These are phyloP conservation scores for Phaseolus lunatus DNA, from an alignment of 306 rosid species.

Conservation along the genomic window DNA sequence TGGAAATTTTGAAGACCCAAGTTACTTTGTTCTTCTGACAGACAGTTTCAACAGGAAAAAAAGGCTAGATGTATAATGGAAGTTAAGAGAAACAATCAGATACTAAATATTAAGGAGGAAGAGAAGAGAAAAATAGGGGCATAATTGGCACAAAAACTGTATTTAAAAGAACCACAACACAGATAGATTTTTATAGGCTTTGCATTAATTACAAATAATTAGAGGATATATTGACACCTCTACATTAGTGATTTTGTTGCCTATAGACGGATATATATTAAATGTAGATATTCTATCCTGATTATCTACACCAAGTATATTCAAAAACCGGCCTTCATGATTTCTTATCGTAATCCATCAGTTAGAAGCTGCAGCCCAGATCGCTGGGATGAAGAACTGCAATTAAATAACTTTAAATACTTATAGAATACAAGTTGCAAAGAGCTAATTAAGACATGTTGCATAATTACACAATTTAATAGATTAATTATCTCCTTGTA, in stretches of 20 bases:
- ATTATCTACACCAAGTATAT: background rate
- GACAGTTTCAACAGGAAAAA: slow-evolving; percentile 21
- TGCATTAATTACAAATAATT: too few species aligned
- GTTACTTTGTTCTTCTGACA: slow-evolving; percentile 4
- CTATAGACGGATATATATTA: too few species aligned
- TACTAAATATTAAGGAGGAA: background rate
- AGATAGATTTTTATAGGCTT: too few species aligned
- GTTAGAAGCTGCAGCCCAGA: background rate
- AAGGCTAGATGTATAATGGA: background rate
- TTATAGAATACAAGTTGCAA: background rate
- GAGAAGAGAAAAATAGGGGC: background rate
- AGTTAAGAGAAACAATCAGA: too few species aligned
- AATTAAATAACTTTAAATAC: slow-evolving; percentile 2
- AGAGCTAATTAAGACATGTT: background rate
- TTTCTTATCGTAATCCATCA: background rate
- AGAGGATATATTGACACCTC: too few species aligned
- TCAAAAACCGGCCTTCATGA: background rate
- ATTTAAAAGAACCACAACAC: too few species aligned
- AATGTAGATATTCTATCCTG: too few species aligned
- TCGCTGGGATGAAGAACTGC: background rate
- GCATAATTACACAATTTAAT: slow-evolving; percentile 21
- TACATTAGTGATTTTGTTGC: too few species aligned
- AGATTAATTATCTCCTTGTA: background rate
- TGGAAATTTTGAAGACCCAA: background rate
- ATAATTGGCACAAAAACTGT: too few species aligned